Conservation (phyloP, 2,329 filamentous ascomycete genomes). For the Xenosphaeropsis pyriputrescens region DNA sequence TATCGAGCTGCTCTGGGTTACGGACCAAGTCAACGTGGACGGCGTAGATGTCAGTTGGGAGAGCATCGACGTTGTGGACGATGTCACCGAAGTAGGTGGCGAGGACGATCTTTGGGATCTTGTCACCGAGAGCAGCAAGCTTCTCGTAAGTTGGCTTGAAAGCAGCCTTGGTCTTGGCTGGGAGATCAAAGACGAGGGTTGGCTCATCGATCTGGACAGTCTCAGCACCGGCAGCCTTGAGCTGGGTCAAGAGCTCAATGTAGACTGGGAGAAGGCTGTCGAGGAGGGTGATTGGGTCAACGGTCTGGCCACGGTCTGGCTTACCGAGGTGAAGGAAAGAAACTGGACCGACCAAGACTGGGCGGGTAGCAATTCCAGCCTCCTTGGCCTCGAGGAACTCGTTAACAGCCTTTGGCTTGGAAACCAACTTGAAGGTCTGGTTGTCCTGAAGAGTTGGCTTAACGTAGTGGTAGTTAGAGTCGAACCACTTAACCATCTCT, state of each 20-base stretch:
- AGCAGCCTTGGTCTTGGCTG: constrained; percentile 78
- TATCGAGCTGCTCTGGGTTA: constrained; percentile 92
- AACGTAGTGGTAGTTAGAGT: constrained; percentile 99
- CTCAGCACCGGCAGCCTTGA: constrained; percentile 93
- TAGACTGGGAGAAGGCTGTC: constrained; percentile 91
- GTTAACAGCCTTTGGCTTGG: constrained; percentile 80
- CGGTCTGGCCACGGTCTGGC: constrained; percentile 87
- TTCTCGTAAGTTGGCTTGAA: constrained; percentile 98
- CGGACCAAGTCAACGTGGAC: constrained; percentile 94
- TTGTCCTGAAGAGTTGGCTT: constrained; percentile 96
- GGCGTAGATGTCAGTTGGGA: constrained; percentile 67
- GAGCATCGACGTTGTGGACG: constrained; percentile 91
- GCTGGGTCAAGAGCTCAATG: constrained; percentile 78
- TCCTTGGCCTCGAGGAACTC: constrained; percentile 98
- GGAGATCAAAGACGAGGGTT: constrained; percentile 86
- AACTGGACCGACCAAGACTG: constrained; percentile 88
- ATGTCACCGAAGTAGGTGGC: constrained; percentile 99
- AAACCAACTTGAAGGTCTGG: constrained; percentile 84
- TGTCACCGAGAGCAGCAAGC: constrained; percentile 59
- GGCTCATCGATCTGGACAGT: constrained; percentile 98
- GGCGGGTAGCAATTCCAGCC: constrained; percentile 82
- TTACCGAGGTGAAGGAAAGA: constrained; percentile 97
- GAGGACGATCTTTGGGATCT: constrained; percentile 76
- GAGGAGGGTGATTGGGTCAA: constrained; percentile 87
- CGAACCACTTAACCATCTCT: constrained; percentile 99